Percentiles rank a stretch among this genome's conserved stretches.
These are phyloP conservation scores for Telopea speciosissima DNA, from an alignment of 177 flowering plant genomes.

Conservation along the genomic window DNA sequence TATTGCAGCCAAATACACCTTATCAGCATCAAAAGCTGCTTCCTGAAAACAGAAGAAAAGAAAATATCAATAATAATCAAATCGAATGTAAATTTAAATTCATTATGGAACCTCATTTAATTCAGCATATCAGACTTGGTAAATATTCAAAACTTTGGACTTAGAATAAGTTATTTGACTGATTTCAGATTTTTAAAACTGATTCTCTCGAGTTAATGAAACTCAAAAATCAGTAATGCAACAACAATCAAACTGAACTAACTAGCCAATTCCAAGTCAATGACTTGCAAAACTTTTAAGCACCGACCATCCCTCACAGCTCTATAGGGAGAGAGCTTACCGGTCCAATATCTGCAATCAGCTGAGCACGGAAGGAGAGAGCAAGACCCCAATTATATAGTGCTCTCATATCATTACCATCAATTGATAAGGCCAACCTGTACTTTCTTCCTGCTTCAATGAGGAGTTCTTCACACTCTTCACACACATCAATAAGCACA, in stretches of 20 bases:
- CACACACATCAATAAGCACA: slow-evolving; percentile 63
- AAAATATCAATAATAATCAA: background rate
- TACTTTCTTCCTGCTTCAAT: slow-evolving; percentile 86
- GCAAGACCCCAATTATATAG: slow-evolving; percentile 97
- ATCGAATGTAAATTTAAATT: background rate
- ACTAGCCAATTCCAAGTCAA: background rate
- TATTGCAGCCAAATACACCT: slow-evolving; percentile 82
- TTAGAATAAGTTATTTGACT: background rate
- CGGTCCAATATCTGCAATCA: slow-evolving; percentile 93
- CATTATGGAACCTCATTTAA: background rate
- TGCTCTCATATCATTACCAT: slow-evolving; percentile 75
- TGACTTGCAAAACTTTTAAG: background rate
- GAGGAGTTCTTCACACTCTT: slow-evolving; percentile 92
- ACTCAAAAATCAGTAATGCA: background rate
- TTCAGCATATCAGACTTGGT: background rate
- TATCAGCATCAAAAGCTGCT: slow-evolving; percentile 87
- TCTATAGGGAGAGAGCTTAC: slow-evolving; percentile 34
- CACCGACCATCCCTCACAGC: background rate
- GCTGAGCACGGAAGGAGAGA: slow-evolving; percentile 80
- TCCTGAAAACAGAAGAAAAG: slow-evolving; percentile 41
- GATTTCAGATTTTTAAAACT: background rate
- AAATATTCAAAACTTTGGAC: background rate
- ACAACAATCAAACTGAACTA: background rate
- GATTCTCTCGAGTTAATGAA: background rate
- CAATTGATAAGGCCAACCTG: slow-evolving; percentile 69